Conservation (phyloP, 2,329 filamentous ascomycete species). For the Trichoderma citrinoviride region DNA sequence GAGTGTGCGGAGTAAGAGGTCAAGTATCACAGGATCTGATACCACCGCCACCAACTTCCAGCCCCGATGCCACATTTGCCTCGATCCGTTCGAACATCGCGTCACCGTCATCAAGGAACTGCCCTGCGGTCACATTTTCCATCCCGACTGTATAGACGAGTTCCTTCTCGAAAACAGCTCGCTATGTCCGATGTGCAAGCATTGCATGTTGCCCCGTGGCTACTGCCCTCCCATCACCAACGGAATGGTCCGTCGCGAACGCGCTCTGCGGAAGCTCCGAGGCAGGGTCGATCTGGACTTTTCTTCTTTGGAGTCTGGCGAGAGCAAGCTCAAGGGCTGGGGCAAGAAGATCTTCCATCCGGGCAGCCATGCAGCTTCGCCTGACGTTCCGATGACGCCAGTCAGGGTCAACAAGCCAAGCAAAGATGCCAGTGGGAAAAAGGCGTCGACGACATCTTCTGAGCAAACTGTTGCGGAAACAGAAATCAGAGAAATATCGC, state of each 20-base stretch:
- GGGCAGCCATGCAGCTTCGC: conserved; percentile 23
- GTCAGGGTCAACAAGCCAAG: conserved; percentile 21
- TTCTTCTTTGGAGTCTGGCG: conserved; percentile 32
- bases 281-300: conserved; percentile 49
- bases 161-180: conserved; percentile 78
- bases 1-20: conserved; percentile 40
- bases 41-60: conserved; percentile 62
- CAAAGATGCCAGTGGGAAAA: conserved; percentile 7
- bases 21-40: conserved; percentile 36
- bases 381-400: conserved; percentile 31
- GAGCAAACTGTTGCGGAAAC: conserved; percentile 17
- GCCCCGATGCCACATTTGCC: conserved; percentile 83
- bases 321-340: conserved; percentile 39
- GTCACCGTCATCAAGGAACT: conserved; percentile 77
- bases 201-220: conserved; percentile 69
- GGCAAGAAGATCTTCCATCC: conserved; percentile 37
- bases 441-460: neutral
- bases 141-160: conserved; percentile 85
- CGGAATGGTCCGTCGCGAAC: conserved; percentile 79
- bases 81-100: conserved; percentile 72
- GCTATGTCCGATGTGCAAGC: conserved; percentile 88
- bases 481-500: neutral
- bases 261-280: conserved; percentile 61
- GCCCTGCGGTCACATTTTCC: conserved; percentile 89
- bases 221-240: conserved; percentile 74